Evolutionary conservation across 305 asterid species (phyloP).

Genomic region (Withania somnifera): DNA sequence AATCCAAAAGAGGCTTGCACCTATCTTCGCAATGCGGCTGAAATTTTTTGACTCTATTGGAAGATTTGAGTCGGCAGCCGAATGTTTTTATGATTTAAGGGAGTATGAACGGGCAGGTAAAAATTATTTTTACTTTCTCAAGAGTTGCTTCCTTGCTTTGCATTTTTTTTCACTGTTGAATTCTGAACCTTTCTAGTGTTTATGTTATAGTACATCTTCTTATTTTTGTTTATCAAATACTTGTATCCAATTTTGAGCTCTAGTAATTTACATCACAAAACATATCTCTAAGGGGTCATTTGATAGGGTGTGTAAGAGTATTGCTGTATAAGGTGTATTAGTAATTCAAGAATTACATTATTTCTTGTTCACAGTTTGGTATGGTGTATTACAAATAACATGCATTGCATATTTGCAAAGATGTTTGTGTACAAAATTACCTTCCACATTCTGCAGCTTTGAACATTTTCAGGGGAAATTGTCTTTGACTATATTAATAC

Average conservation of each 20-base stretch:
- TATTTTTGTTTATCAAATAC: background rate
- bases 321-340: too few relatives aligned
- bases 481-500: too few relatives aligned
- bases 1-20: constrained; percentile 26
- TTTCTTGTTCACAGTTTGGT: too few relatives aligned
- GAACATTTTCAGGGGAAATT: too few relatives aligned
- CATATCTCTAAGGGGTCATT: background rate
- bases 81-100: constrained; percentile 51
- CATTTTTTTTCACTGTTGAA: background rate
- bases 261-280: background rate
- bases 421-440: too few relatives aligned
- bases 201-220: background rate
- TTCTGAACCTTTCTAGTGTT: background rate
- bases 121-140: background rate
- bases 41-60: constrained; percentile 49
- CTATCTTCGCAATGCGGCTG: constrained; percentile 57
- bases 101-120: constrained; percentile 33
- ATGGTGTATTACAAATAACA: too few relatives aligned
- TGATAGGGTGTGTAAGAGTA: too few relatives aligned
- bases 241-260: background rate
- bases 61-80: constrained; percentile 45
- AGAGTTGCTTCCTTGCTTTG: background rate
- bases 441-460: too few relatives aligned
- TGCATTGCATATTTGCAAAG: too few relatives aligned
- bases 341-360: too few relatives aligned